Base-by-base conservation (phyloP, 202 grass and related monocot species). In the Carex sylvatica region DNA sequence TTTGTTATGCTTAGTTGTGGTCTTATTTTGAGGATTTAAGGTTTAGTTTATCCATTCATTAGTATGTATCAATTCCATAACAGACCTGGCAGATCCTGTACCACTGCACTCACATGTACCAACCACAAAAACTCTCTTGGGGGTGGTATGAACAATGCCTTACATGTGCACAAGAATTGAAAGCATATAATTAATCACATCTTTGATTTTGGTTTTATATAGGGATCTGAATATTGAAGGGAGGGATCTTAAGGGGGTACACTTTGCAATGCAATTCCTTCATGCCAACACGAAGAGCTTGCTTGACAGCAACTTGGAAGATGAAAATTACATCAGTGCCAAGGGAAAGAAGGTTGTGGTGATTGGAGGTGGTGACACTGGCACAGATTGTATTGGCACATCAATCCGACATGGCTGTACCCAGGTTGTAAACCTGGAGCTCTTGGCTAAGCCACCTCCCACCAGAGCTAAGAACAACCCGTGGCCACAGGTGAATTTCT, bases 191-290 rank as follows among this genome's bases (percentile, higher is more conserved):
- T n/a, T 76, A 44, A 36, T 80, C 12, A 49, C 14, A 65, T 30
- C 8, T 15, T 70, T 82, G 15, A 18, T 70, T 33, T 47, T 66
- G 76, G 42, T 88, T 51, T 75, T 84, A 63, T 88, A 61, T 78
- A 99, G 97, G 80, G 97, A 96, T 83, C 88, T 99, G 58, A 53
- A 78, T 54, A 94, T 96, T 89, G 89, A 89, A 87, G 97, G 97
- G 23, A 88, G 93, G n/a, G 83, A 94, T 7, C 83, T 96, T 61
- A 86, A 91, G 55, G 97, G 97, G 80, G 85, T 99, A 81, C 89
- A 96, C 90, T 96, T 96, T 85, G 97, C 97, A 38, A 93, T 99
- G 97, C 89, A 99, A 76, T 99, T 99, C 90, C 97, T 99, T 40
- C 93, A 91, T 47, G 91, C 91, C 61, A 96, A 96, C 85, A 99